Base-by-base conservation (phyloP, 345 rosid genomes). In the Cardamine chenopodiifolia region DNA sequence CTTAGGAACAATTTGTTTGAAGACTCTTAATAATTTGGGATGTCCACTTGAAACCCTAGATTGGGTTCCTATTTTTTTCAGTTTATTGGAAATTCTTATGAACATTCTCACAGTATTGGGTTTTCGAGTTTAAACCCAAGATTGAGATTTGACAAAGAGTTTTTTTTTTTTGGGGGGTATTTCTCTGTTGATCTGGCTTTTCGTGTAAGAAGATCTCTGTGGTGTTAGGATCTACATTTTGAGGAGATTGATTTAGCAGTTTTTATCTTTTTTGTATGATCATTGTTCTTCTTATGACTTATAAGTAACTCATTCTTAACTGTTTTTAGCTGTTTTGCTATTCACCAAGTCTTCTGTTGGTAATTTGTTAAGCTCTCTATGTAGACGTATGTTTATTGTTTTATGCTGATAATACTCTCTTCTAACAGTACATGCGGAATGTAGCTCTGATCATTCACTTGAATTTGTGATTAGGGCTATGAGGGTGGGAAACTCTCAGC, bases 401-500 rank as follows among this genome's bases (percentile, higher is more conserved):
- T 59, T 28, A 26, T 60, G 49, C 22, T 70, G 28, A 47, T 70
- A 58, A 10, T 62, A 22, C n/a, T 8, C 10, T 53, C 29, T 47
- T 70, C 37, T 42, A 26, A 58, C 53, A 58, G 22, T 32, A 64
- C 25, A 47, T 29, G 29, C 1, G 17, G 53, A 34, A 49, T 68
- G 63, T 53, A 63, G 7, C 71, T 64, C 80, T 57, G 12, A 65
- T 77, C 5, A 6, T 50, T 49, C 9, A 40, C 44, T 66, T 63
- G 67, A 19, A 42, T 66, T 78, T 66, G 35, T 68, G 62, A 54
- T n/a, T 77, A 87, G 99, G 76, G 73, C 84, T 59, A 62, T 85
- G 40, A 84, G 94, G 75, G 50, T 47, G 56, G 92, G 90, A 63
- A 52, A 69, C 72, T 70, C 82, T 2, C 82, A 80, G 20, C 85